A percentile compares a stretch with the other conserved stretches of the same genome.
Evolutionary conservation across 306 rosid genomes (phyloP).

Genomic region (Cicer bijugum): DNA sequence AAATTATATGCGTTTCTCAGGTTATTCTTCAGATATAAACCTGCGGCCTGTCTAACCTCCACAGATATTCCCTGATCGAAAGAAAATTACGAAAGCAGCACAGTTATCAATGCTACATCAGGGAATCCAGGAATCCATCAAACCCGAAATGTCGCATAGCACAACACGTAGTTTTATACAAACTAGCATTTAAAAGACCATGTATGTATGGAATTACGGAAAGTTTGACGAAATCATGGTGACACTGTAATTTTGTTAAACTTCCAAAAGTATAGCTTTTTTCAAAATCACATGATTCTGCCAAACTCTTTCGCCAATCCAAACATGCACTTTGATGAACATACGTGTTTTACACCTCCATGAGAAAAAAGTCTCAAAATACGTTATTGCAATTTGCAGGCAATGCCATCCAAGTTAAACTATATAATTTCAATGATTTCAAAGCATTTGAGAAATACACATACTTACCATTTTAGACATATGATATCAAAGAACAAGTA

Average conservation of each 20-base stretch:
- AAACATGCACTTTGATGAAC: background rate
- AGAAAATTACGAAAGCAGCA: slow-evolving; percentile 39
- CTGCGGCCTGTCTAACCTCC: slow-evolving; percentile 98
- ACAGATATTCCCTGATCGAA: slow-evolving; percentile 75
- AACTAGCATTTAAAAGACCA: background rate
- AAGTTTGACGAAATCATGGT: no score
- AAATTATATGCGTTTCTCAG: slow-evolving; percentile 65
- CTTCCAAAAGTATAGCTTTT: no score
- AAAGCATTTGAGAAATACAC: slow-evolving; percentile 4
- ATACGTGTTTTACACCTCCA: slow-evolving; percentile 3
- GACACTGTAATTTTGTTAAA: no score
- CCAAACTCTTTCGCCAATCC: no score
- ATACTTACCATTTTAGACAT: background rate
- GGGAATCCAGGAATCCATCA: slow-evolving; percentile 1
- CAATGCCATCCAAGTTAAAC: background rate
- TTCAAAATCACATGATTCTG: no score
- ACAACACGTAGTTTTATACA: background rate
- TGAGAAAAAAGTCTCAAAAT: slow-evolving; percentile 15
- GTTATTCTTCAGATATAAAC: slow-evolving; percentile 85
- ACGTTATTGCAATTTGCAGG: background rate
- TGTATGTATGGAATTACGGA: no score
- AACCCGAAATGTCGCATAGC: background rate
- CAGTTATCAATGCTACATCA: slow-evolving; percentile 20
- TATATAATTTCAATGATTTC: background rate
- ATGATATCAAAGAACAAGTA: no score